A percentile compares a stretch with the other conserved stretches of the same genome.
Evolutionary conservation across 805 yeast species (phyloP).

Genomic region (Dipodascopsis tothii): DNA sequence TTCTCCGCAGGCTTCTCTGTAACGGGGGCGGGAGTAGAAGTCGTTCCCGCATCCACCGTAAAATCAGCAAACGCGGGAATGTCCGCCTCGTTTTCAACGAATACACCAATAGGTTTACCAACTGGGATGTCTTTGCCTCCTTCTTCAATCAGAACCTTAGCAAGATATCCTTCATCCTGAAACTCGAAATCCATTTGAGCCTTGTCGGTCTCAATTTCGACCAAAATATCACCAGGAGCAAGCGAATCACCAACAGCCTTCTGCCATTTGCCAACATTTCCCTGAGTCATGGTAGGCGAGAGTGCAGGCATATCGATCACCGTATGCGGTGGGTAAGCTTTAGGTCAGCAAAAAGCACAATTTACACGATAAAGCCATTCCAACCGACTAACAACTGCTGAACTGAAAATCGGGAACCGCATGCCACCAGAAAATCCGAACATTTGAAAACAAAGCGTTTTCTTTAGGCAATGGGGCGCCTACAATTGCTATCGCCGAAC

Average conservation of each 20-base stretch:
- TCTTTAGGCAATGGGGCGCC: not conserved
- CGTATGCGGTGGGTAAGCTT: constrained; percentile 65
- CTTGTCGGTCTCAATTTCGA: constrained; percentile 96
- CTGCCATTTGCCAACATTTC: constrained; percentile 83
- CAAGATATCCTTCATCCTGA: constrained; percentile 92
- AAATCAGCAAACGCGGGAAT: constrained; percentile 84
- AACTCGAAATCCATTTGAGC: constrained; percentile 97
- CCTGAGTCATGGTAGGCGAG: constrained; percentile 99
- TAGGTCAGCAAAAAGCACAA: not conserved
- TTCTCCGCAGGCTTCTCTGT: constrained; percentile 37
- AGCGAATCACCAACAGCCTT: constrained; percentile 84
- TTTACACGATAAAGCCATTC: not conserved
- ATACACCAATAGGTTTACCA: constrained; percentile 93
- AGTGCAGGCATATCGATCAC: constrained; percentile 96
- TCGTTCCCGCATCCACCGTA: constrained; percentile 65
- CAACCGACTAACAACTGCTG: not conserved
- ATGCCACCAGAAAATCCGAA: not conserved
- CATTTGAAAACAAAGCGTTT: not conserved
- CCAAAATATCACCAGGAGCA: constrained; percentile 86
- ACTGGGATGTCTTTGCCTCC: constrained; percentile 89
- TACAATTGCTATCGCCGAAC: not conserved
- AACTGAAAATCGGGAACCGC: not conserved
- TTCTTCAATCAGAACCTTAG: constrained; percentile 73
- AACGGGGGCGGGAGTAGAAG: constrained; percentile 35
- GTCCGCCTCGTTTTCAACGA: constrained; percentile 77